Evolutionary conservation across 805 yeast species (phyloP), one percentile per base, ranked within the genome.

Genomic region (Nakazawaea peltata): DNA sequence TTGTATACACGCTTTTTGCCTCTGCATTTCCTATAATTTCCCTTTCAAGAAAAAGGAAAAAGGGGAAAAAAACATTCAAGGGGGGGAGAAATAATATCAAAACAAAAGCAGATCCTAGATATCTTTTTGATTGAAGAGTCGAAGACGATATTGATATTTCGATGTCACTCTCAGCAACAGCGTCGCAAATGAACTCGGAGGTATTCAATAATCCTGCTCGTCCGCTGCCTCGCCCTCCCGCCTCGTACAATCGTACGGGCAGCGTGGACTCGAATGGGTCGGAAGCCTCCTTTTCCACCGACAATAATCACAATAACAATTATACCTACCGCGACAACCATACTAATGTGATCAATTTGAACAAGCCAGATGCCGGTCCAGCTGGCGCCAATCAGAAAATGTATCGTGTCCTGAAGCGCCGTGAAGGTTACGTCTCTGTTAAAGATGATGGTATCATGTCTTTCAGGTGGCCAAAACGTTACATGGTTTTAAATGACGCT

Each of bases 381-480:
- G 16, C 2, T 19, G 16, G 11, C 15, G 26, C 34, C 13, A 33
- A 15, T 12, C 21, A 31, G 4, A 49, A 51, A 24, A 55, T 57
- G 23, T 63, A 59, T 30, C 44, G 57, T 26, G 48, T 54, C 3
- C 48, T 54, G 24, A 57, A 59, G 39, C 55, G 65, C 33, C 43
- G 72, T 39, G 68, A 74, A 39, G 96, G 97, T 0, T 88, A 95
- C 94, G 88, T 86, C 16, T 82, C 83, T 36, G 77, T 86, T 40
- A 88, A 85, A 55, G 97, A 90, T 48, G 97, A 90, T 48, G 96
- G 97, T 11, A 63, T 90, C 43, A 73, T 85, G 44, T 74, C 87
- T 5, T 87, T 88, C 54, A 66, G 94, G 46, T 90, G 98, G 98
- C 87, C 88, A 40, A 87, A 87, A 51, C 73, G 92, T 48, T 90